Conservation (phyloP, 169 alveolate species). For the Perkinsus chesapeaki region DNA sequence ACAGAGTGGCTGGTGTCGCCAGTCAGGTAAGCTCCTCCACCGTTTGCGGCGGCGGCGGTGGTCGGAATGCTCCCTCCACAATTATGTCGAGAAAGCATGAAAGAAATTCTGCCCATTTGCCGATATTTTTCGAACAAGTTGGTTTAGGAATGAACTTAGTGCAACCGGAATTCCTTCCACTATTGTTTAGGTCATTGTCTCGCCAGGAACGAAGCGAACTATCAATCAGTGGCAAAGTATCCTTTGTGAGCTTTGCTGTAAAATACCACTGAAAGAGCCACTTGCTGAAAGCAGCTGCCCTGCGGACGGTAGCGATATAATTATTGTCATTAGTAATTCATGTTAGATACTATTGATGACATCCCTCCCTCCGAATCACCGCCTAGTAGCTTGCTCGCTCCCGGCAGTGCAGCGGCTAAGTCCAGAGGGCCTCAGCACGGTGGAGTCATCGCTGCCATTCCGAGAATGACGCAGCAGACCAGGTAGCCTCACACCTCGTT, state of each 20-base stretch:
- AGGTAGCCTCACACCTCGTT: not conserved
- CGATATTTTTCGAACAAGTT: too few relatives aligned
- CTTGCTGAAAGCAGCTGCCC: not conserved
- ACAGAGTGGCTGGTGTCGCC: not conserved
- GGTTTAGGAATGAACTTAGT: too few relatives aligned
- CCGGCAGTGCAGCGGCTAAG: not conserved
- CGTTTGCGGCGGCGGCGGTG: not conserved
- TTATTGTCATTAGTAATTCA: not conserved
- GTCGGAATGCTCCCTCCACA: not conserved
- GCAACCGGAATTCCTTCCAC: too few relatives aligned
- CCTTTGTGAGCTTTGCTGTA: not conserved
- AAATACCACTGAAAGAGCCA: not conserved
- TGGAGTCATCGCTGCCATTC: not conserved
- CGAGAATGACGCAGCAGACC: not conserved
- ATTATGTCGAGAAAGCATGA: too few relatives aligned
- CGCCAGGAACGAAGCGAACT: not conserved
- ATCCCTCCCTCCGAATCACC: not conserved
- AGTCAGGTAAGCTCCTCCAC: not conserved
- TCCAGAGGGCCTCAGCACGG: not conserved
- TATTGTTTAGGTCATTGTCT: not conserved
- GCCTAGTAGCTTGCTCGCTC: too few relatives aligned
- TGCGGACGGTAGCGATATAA: not conserved
- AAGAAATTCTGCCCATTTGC: too few relatives aligned
- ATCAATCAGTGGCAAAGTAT: constrained; percentile 2
- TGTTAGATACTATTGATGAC: not conserved